Conservation (phyloP, 2,329 filamentous ascomycete species). For the Hymenotorrendiella dingleyae region DNA sequence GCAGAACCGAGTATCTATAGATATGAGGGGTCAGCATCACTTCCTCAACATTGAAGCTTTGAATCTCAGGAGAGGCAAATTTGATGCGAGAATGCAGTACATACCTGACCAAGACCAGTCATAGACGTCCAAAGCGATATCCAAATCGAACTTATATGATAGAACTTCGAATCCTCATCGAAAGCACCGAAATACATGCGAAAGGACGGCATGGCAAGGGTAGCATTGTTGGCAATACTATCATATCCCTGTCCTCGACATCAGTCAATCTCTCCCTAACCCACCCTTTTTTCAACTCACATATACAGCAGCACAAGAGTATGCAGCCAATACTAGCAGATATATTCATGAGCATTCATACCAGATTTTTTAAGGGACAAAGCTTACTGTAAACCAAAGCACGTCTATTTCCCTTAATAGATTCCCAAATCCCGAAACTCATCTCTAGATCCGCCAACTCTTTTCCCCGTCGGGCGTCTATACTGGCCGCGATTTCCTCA, state of each 20-base stretch:
- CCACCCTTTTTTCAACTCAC: conserved; percentile 3
- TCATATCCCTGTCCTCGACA: conserved; percentile 13
- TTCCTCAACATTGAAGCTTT: neutral
- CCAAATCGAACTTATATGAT: conserved; percentile 16
- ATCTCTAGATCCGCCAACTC: conserved; percentile 12
- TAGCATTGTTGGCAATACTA: conserved; percentile 17
- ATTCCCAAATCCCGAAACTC: conserved; percentile 12
- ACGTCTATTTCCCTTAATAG: conserved; percentile 9
- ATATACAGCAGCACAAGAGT: conserved; percentile 15
- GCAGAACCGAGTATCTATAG: conserved; percentile 13
- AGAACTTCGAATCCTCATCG: conserved; percentile 16
- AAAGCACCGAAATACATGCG: conserved; percentile 14
- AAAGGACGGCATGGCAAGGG: conserved; percentile 16
- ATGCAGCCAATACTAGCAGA: conserved; percentile 12
- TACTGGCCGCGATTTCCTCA: conserved; percentile 12
- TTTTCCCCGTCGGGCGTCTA: conserved; percentile 11
- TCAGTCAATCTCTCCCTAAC: neutral
- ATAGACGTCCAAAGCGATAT: conserved; percentile 19
- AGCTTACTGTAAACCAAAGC: conserved; percentile 10
- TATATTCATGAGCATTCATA: neutral
- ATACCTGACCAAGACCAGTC: conserved; percentile 9
- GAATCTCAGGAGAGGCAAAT: neutral
- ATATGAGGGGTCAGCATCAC: neutral
- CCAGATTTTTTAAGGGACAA: too few species aligned
- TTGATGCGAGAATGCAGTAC: neutral